These are phyloP conservation scores for Pelargonium nanum DNA, from an alignment of 345 rosid species.

Conservation along the genomic window DNA sequence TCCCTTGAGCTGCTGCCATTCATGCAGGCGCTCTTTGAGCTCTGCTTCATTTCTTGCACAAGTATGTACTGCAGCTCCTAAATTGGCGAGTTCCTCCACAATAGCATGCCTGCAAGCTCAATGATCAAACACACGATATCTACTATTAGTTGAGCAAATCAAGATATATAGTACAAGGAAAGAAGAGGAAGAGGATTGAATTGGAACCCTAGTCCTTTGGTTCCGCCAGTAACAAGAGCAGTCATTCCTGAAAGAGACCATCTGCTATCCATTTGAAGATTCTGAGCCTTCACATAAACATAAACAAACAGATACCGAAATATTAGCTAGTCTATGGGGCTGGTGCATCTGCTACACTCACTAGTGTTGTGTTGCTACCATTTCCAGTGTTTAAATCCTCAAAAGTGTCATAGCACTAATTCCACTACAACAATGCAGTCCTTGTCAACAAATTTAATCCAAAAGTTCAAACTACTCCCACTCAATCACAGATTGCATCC, in stretches of 20 bases:
- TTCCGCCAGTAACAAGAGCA: not conserved
- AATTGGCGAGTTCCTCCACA: not conserved
- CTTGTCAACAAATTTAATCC: no score
- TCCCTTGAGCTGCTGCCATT: slow-evolving; percentile 31
- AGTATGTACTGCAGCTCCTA: not conserved
- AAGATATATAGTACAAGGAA: not conserved
- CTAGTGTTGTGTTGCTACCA: no score
- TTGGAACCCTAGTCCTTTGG: slow-evolving; percentile 21
- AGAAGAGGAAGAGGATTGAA: not conserved
- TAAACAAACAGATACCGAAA: no score
- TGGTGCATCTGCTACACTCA: no score
- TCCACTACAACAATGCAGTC: no score
- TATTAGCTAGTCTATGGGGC: no score
- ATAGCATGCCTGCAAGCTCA: not conserved
- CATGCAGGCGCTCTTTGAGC: slow-evolving; percentile 24
- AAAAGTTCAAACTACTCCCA: no score
- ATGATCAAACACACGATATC: not conserved
- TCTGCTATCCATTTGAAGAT: no score
- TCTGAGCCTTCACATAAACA: no score
- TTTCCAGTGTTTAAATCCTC: no score
- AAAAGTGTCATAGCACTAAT: no score
- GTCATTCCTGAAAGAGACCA: not conserved
- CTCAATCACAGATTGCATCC: no score
- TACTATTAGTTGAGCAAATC: not conserved
- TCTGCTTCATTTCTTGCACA: not conserved